Evolutionary conservation across 2,329 filamentous ascomycete species (phyloP).

Genomic region (Talaromyces sp.): DNA sequence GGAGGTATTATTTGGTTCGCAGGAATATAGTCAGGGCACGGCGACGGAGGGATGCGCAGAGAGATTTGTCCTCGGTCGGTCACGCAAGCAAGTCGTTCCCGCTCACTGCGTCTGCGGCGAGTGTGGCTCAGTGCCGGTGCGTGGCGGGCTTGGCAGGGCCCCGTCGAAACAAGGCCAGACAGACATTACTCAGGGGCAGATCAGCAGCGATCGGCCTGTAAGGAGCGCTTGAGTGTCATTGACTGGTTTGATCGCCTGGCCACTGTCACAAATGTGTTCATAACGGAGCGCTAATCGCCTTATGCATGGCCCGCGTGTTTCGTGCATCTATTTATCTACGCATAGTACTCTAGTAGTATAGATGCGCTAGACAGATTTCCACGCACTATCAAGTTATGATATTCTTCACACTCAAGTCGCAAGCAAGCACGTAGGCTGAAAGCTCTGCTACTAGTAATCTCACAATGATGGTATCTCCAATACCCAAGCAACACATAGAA

Average conservation of each 20-base stretch:
- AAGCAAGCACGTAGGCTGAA: neutral
- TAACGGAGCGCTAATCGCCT: neutral
- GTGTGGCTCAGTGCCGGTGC: neutral
- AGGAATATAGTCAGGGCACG: neutral
- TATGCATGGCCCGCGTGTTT: neutral
- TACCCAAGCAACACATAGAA: neutral
- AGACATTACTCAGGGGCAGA: conserved; percentile 9
- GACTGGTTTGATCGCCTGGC: neutral
- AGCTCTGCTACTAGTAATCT: neutral
- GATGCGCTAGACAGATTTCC: neutral
- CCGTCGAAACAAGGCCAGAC: conserved; percentile 1
- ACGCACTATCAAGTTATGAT: neutral
- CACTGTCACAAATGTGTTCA: neutral
- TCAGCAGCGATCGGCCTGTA: conserved; percentile 1
- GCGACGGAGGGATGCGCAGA: neutral
- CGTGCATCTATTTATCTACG: neutral
- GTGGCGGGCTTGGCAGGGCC: neutral
- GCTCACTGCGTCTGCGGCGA: neutral
- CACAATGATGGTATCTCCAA: neutral
- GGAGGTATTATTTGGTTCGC: conserved; percentile 7
- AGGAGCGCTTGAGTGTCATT: neutral
- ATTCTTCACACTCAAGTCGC: neutral
- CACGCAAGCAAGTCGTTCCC: neutral
- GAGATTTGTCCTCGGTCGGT: neutral
- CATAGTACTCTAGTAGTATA: too few relatives aligned